Conservation (phyloP, 1,284 basidiomycete genomes). For the Papiliotrema fonsecae region DNA sequence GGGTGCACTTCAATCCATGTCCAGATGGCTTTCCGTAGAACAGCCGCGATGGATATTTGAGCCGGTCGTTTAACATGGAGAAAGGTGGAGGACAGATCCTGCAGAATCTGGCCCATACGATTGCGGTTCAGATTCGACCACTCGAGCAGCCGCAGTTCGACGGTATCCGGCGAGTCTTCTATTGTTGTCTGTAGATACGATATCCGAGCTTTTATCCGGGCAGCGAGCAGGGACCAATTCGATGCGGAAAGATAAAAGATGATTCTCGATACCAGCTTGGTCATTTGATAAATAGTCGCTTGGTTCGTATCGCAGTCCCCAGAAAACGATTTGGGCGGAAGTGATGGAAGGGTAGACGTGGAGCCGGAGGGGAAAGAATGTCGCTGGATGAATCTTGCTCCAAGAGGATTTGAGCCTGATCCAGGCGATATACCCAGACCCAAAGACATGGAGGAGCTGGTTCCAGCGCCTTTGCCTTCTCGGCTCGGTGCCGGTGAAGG, state of each 20-base stretch:
- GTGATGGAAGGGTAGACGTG: background rate
- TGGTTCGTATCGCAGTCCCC: constrained; percentile 19
- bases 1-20: constrained; percentile 86
- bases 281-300: constrained; percentile 40
- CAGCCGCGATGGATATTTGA: constrained; percentile 66
- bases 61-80: constrained; percentile 75
- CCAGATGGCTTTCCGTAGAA: constrained; percentile 78
- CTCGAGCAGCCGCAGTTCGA: constrained; percentile 46
- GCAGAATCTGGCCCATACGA: constrained; percentile 40
- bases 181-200: constrained; percentile 50
- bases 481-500: constrained; percentile 18
- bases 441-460: constrained; percentile 13
- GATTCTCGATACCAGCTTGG: constrained; percentile 59
- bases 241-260: constrained; percentile 84
- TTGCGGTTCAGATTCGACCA: constrained; percentile 48
- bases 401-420: constrained; percentile 18
- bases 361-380: constrained; percentile 29
- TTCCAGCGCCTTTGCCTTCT: constrained; percentile 19
- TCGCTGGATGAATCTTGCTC: constrained; percentile 24
- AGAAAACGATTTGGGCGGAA: constrained; percentile 10
- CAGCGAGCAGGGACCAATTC: constrained; percentile 79
- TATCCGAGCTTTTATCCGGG: constrained; percentile 65
- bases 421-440: constrained; percentile 10
- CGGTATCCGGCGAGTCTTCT: constrained; percentile 54
- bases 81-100: constrained; percentile 73